phyloP scores from a whole-genome alignment of 768 basidiomycete genomes.

The Vishniacozyma victoriae region DNA sequence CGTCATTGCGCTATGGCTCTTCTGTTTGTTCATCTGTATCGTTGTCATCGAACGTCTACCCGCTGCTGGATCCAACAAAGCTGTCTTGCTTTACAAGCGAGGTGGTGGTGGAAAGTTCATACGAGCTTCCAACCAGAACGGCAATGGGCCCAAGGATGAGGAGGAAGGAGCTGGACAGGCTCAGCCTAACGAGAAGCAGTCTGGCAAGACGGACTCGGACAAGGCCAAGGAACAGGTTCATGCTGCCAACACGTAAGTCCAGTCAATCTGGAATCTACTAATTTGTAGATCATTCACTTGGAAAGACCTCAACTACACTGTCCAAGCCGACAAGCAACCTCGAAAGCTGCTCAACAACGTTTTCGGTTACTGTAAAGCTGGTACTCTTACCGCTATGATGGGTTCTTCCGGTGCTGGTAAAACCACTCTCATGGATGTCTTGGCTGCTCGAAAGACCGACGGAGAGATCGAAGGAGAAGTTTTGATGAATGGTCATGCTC shows the following conservation, averaged over 20 bases:
- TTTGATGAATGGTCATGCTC: constrained; percentile 47
- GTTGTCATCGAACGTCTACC: constrained; percentile 38
- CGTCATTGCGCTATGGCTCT: constrained; percentile 19
- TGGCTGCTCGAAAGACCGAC: constrained; percentile 33
- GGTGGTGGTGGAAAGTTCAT: constrained; percentile 35
- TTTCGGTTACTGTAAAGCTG: constrained; percentile 73
- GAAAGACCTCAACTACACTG: constrained; percentile 42
- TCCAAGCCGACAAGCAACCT: constrained; percentile 22
- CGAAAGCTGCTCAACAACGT: constrained; percentile 60
- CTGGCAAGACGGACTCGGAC: background rate
- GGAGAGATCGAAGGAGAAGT: constrained; percentile 48
- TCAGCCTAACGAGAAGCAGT: constrained; percentile 22
- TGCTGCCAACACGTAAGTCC: constrained; percentile 1
- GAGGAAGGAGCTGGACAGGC: constrained; percentile 16
- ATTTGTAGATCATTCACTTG: constrained; percentile 45
- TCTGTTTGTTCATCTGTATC: constrained; percentile 37
- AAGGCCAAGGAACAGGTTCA: background rate
- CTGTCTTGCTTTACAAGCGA: constrained; percentile 25
- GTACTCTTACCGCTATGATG: constrained; percentile 79
- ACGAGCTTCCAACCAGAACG: constrained; percentile 41
- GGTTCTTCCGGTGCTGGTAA: constrained; percentile 51
- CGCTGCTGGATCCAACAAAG: constrained; percentile 40
- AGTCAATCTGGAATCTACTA: background rate
- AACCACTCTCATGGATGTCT: constrained; percentile 38
- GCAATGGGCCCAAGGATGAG: constrained; percentile 28